phyloP scores from a whole-genome alignment of 192 early-diverging fungal genomes.

The Podila minutissima region DNA sequence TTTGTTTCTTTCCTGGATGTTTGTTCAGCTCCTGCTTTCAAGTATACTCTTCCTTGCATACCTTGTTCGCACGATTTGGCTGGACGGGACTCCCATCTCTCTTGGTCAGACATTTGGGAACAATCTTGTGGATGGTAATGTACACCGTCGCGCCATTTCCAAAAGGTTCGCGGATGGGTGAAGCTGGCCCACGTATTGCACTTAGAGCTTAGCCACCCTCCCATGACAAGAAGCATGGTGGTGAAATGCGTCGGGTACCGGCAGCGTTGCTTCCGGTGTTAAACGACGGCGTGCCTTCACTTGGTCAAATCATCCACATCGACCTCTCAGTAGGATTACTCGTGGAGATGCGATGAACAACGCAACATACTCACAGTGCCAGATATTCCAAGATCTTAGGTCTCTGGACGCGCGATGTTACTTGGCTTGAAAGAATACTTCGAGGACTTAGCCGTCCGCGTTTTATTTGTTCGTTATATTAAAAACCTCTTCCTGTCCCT shows the following conservation, averaged over 20 bases:
- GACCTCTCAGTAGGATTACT: slow-evolving; percentile 21
- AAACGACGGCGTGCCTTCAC: slow-evolving; percentile 39
- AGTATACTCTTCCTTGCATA: slow-evolving; percentile 15
- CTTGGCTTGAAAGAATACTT: slow-evolving; percentile 25
- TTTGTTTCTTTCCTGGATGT: no score
- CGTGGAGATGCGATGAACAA: slow-evolving; percentile 8
- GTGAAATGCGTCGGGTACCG: slow-evolving; percentile 42
- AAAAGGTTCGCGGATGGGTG: slow-evolving; percentile 27
- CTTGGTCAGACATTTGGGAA: slow-evolving; percentile 46
- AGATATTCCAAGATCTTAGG: slow-evolving; percentile 15
- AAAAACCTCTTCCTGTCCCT: no score
- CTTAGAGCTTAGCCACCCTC: slow-evolving; percentile 41
- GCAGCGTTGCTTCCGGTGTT: slow-evolving; percentile 42
- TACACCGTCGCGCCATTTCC: slow-evolving; percentile 16
- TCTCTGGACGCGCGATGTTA: slow-evolving; percentile 21
- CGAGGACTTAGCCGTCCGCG: slow-evolving; percentile 12
- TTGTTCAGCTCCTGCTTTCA: no score
- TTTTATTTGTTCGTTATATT: no score
- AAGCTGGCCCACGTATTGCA: slow-evolving; percentile 45
- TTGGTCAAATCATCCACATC: slow-evolving; percentile 36
- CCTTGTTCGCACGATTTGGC: slow-evolving; percentile 19
- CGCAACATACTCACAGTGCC: slow-evolving; percentile 5
- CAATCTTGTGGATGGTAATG: slow-evolving; percentile 39
- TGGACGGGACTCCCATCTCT: slow-evolving; percentile 44
- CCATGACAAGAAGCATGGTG: slow-evolving; percentile 38